Evolutionary conservation across 2,329 filamentous ascomycete species (phyloP), one percentile per base, ranked within the genome.

Genomic region (Talaromyces islandicus): DNA sequence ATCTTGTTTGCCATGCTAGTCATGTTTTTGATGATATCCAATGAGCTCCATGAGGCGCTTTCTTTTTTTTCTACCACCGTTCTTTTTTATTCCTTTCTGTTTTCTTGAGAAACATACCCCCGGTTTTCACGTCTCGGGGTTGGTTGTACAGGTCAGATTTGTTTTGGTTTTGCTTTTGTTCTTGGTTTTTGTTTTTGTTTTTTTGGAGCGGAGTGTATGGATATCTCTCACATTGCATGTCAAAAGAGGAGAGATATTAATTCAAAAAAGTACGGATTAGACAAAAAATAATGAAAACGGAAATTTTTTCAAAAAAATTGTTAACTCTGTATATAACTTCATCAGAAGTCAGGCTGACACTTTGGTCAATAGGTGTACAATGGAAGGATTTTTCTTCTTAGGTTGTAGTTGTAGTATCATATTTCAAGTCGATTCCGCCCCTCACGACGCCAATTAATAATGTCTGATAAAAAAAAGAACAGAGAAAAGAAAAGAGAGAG

Each of bases 21-120:
- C 48, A 52, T 52, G 25, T 48, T 57, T 57, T 53, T 29, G 46
- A 38, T 38, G 30, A 55, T 55, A 55, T 55, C 30, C 53, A 55
- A 35, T 55, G 53, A 43, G 53, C 53, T 17, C 30, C 7, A 55
- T 35, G 53, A 55, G 30, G n/a, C 52, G 7, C 2, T 38, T 38
- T 19, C 14, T 43, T 24, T 12, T 24, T 24, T 10, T 35, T 7
- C 19, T 35, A 29, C 54, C 19, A n/a, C n/a, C 29, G n/a, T 48
- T 50, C 12, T 50, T 57, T 35, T 29, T 52, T 57, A 1, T 29
- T 53, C 25, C 27, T 60, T 27, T 57, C 48, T 24, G 25, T n/a
- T n/a, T n/a, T n/a, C n/a, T n/a, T n/a, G 25, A 27, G 25, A 6
- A 27, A 27, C 3, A 27, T 27, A 6, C 25, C 30, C 52, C 17